Percentiles rank a stretch among this genome's conserved stretches.
phyloP scores from a whole-genome alignment of 768 basidiomycete species.

The Sporobolomyces roseus region DNA sequence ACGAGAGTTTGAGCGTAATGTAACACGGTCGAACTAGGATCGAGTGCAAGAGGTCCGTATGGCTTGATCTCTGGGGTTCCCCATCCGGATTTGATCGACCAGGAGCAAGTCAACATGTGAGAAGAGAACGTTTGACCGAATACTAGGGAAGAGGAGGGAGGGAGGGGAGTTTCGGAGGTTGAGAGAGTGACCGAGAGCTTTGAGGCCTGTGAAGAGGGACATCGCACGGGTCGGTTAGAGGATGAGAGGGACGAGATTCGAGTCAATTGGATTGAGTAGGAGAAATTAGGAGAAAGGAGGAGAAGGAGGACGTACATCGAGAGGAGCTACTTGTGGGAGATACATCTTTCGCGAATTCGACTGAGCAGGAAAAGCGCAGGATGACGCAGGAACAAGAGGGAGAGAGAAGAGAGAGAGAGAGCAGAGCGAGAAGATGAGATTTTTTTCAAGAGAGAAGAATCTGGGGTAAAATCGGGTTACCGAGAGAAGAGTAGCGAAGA shows the following conservation, averaged over 20 bases:
- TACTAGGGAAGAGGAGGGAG: slow-evolving; percentile 64
- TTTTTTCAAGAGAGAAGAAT: background rate
- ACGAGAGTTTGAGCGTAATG: slow-evolving; percentile 97
- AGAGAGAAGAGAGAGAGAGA: slow-evolving; percentile 7
- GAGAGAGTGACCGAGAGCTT: slow-evolving; percentile 21
- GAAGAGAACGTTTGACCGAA: slow-evolving; percentile 74
- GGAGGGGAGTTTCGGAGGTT: slow-evolving; percentile 58
- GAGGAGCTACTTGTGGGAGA: slow-evolving; percentile 8
- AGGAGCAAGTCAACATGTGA: slow-evolving; percentile 51
- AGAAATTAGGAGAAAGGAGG: background rate
- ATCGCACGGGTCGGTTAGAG: background rate
- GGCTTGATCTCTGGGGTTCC: slow-evolving; percentile 73
- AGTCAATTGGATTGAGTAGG: background rate
- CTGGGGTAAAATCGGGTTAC: background rate
- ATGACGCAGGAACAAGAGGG: background rate
- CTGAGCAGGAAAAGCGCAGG: background rate
- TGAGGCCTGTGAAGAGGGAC: slow-evolving; percentile 12
- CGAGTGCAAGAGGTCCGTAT: slow-evolving; percentile 68
- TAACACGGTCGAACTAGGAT: slow-evolving; percentile 74
- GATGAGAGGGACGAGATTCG: background rate
- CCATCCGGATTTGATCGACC: slow-evolving; percentile 74
- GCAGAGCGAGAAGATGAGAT: too few species aligned
- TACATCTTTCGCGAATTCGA: background rate
- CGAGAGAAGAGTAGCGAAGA: too few species aligned
- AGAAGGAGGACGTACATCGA: slow-evolving; percentile 8